Evolutionary conservation across 495 filamentous ascomycete species (phyloP).

Genomic region (Platismatia glauca): DNA sequence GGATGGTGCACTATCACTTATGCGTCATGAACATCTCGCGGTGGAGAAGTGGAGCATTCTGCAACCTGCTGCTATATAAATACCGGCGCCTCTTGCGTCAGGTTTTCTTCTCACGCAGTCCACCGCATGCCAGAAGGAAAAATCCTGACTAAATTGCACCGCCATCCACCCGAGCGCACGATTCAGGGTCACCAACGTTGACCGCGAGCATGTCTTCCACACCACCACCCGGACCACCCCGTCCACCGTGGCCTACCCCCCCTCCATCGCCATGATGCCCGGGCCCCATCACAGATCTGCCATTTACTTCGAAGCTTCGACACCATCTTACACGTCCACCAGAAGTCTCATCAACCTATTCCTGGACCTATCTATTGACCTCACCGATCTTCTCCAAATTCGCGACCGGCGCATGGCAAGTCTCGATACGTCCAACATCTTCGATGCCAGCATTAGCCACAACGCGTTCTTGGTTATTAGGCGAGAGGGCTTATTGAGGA

Average conservation of each 20-base stretch:
- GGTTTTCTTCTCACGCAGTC: background rate
- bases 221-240: slow-evolving; percentile 7
- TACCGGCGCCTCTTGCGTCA: background rate
- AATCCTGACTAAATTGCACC: background rate
- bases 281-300: background rate
- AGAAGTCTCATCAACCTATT: background rate
- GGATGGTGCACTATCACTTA: background rate
- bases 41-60: background rate
- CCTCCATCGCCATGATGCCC: slow-evolving; percentile 3
- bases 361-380: background rate
- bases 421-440: background rate
- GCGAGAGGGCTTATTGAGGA: background rate
- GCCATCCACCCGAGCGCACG: background rate
- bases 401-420: background rate
- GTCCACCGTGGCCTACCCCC: slow-evolving; percentile 11
- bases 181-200: background rate
- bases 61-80: background rate
- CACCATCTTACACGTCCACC: background rate
- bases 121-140: background rate
- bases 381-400: background rate
- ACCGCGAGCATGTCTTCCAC: background rate
- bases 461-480: background rate
- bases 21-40: background rate
- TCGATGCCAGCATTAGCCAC: background rate
- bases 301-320: background rate